These are phyloP conservation scores for Quercus wislizeni DNA, from an alignment of 306 rosid species.

Conservation along the genomic window DNA sequence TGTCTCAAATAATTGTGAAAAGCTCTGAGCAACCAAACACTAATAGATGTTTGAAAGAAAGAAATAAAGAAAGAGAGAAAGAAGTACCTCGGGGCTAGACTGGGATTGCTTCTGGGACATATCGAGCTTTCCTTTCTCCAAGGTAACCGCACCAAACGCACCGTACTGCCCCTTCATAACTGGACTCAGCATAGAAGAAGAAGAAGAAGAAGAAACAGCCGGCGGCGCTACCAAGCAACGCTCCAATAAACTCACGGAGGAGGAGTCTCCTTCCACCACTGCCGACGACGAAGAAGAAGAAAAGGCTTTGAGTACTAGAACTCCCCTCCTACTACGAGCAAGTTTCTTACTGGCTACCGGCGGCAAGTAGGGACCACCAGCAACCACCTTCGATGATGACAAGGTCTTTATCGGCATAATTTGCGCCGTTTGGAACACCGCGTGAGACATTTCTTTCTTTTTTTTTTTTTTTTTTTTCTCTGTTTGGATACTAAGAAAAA, in stretches of 20 bases:
- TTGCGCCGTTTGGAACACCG: constrained; percentile 68
- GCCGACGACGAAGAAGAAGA: constrained; percentile 29
- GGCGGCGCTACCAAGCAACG: no score
- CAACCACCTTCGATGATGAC: constrained; percentile 26
- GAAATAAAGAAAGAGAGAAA: neutral
- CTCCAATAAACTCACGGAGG: neutral
- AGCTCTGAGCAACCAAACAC: no score
- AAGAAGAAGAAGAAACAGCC: no score
- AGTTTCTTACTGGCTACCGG: constrained; percentile 1
- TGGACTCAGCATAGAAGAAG: no score
- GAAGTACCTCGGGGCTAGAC: constrained; percentile 71
- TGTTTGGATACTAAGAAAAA: no score
- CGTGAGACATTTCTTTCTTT: no score
- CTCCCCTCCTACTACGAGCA: neutral
- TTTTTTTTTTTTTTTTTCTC: neutral
- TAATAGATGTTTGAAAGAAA: no score
- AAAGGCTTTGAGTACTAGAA: constrained; percentile 37
- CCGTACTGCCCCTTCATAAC: no score
- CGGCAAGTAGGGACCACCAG: constrained; percentile 12
- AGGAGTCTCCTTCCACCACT: constrained; percentile 28
- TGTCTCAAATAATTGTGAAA: no score
- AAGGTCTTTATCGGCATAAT: constrained; percentile 50
- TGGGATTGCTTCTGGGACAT: constrained; percentile 58
- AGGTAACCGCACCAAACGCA: no score
- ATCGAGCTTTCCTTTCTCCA: constrained; percentile 54